Evolutionary conservation across 2,329 filamentous ascomycete genomes (phyloP), one percentile per base, ranked within the genome.

Genomic region (Hymenoscyphus repandus): DNA sequence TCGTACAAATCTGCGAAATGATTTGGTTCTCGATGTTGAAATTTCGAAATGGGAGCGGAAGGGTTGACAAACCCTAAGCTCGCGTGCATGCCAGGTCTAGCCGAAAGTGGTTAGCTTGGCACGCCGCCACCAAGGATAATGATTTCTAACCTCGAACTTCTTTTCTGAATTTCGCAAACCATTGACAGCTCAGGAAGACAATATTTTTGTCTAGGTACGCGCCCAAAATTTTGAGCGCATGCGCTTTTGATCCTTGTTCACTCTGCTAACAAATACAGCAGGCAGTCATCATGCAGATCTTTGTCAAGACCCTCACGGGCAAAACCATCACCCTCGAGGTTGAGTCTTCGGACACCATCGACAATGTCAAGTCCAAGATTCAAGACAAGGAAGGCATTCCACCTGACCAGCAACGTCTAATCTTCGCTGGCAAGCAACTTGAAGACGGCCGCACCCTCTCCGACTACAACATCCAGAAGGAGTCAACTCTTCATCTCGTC

Each of bases 381-480:
- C 78, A 85, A 90, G 93, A 97, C 85, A 99, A 97, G 88, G 93
- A 99, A 82, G 92, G 93, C 66, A 99, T 99, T 65, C 93, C 93
- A 71, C 92, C 93, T 44, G 93, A 97, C 80, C 93, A 97, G 77
- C 93, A 99, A 82, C 92, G 93, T 73, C 78, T 99, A 75, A 99
- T 99, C 85, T 99, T 97, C 77, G 93, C 93, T 70, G 93, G 93
- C 74, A 99, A 99, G 87, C 93, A 99, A 83, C 91, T 99, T 72
- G 93, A 97, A 80, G 93, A 99, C 71, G 93, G 93, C 75, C 92
- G 93, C 70, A 97, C 93, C 68, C 90, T 99, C 64, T 93, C 88
- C 72, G 93, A 99, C 81, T 99, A 99, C 89, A 99, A 97, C 86
- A 97, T 99, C 82, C 93, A 99, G 86, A 99, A 99, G 87, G 92